Base-by-base conservation (phyloP, 2,329 filamentous ascomycete species). In the Talaromyces islandicus region DNA sequence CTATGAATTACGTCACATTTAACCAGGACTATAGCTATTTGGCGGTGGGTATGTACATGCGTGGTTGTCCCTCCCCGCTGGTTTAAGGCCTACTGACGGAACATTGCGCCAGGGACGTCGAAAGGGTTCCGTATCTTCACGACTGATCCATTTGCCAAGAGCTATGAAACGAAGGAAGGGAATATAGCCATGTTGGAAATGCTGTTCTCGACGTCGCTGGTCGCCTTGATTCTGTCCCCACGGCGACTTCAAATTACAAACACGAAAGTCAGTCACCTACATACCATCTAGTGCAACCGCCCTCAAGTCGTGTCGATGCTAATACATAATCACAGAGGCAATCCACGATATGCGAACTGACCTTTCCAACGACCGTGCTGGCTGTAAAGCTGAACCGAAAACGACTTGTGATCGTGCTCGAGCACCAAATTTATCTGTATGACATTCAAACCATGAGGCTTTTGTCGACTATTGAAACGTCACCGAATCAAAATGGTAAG, bases 371-470 rank as follows among this genome's bases (percentile, higher is more conserved):
- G n/a, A 92, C 92, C 55, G 92, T 99, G 11, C 85, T 97, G 46
- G 92, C 93, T 21, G 91, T 99, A 61, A 90, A 92, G 65, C 81
- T 99, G 69, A 99, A 99, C 75, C 85, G 94, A 66, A 97, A 97
- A 75, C 88, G 94, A 41, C 83, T 99, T 27, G 91, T 94, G 12
- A 92, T 99, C 32, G 88, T 97, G 14, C 83, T 97, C 60, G 94
- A 99, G 73, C 92, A 96, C 68, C 90, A 96, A 73, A 96, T 97
- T 64, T 99, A 97, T 77, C 84, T 99, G 54, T 99, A 99, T 79
- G 94, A 99, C 74, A 97, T 99, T 66, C 92, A 92, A 76, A 97
- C 97, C 72, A 97, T 99, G 93, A 93, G 90, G 69, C 85, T 97
- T 61, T 82, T 97, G 46, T 89, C 92, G 74, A 96, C 91, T 6